Evolutionary conservation across 1,284 basidiomycete species (phyloP).

Genomic region (Malassezia caprae): DNA sequence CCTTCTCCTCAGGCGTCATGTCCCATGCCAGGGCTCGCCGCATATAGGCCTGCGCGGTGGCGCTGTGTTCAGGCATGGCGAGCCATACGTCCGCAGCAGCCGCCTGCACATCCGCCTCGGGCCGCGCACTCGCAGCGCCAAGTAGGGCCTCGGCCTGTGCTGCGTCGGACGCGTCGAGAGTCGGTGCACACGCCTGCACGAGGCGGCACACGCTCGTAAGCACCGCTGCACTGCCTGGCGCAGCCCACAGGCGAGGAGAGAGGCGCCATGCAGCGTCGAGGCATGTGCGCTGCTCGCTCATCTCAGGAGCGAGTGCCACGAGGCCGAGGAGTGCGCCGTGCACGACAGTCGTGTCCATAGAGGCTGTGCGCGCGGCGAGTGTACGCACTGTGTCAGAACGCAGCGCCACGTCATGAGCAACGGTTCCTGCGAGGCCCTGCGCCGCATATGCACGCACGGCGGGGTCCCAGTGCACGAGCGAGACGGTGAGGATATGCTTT

Average conservation of each 20-base stretch:
- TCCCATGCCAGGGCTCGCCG: constrained; percentile 14
- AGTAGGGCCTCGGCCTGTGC: constrained; percentile 46
- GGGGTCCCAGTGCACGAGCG: constrained; percentile 79
- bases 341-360: background rate
- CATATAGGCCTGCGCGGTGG: constrained; percentile 56
- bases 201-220: constrained; percentile 65
- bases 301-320: background rate
- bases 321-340: constrained; percentile 12
- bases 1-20: constrained; percentile 59
- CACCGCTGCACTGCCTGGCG: constrained; percentile 63
- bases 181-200: constrained; percentile 52
- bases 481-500: constrained; percentile 64
- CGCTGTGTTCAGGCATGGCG: constrained; percentile 54
- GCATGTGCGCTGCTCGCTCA: background rate
- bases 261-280: background rate
- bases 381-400: constrained; percentile 39
- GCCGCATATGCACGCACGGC: constrained; percentile 72
- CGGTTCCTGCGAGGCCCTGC: constrained; percentile 62
- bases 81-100: constrained; percentile 62
- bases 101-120: constrained; percentile 61
- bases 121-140: constrained; percentile 63
- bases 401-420: constrained; percentile 47
- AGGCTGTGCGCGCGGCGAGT: background rate
- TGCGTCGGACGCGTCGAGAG: background rate
- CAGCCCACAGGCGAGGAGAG: background rate